These are phyloP conservation scores for Sporothrix luriei DNA, from an alignment of 2,329 filamentous ascomycete genomes.

Conservation along the genomic window DNA sequence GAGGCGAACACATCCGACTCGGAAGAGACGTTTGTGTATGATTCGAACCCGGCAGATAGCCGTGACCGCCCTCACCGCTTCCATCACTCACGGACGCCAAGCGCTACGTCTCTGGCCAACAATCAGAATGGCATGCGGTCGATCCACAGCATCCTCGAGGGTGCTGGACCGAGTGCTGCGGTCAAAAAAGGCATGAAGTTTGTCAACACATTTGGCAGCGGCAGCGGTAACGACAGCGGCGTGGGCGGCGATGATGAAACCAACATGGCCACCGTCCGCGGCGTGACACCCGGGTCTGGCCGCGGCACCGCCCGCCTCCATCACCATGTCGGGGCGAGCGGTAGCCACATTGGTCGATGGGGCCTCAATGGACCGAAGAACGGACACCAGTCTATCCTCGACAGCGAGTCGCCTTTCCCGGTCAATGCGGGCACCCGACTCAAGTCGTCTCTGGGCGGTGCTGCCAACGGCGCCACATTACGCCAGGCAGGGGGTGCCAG, in stretches of 20 bases:
- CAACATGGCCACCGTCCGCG: slow-evolving; percentile 60
- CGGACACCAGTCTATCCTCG: slow-evolving; percentile 70
- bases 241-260: slow-evolving; percentile 70
- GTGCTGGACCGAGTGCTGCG: slow-evolving; percentile 50
- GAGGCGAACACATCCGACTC: slow-evolving; percentile 96
- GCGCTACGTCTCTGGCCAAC: slow-evolving; percentile 80
- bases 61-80: slow-evolving; percentile 67
- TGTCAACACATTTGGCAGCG: slow-evolving; percentile 74
- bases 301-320: slow-evolving; percentile 73
- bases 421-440: slow-evolving; percentile 60
- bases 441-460: slow-evolving; percentile 58
- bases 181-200: slow-evolving; percentile 97
- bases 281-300: slow-evolving; percentile 62
- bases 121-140: slow-evolving; percentile 63
- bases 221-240: slow-evolving; percentile 56
- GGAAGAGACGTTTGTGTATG: slow-evolving; percentile 98
- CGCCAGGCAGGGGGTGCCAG: slow-evolving; percentile 66
- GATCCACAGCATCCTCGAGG: slow-evolving; percentile 68
- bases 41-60: slow-evolving; percentile 83
- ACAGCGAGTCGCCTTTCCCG: slow-evolving; percentile 69
- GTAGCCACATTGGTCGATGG: slow-evolving; percentile 65
- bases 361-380: slow-evolving; percentile 68
- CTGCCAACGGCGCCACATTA: slow-evolving; percentile 20
- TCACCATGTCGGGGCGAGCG: slow-evolving; percentile 56
- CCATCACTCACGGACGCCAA: slow-evolving; percentile 86